These are phyloP conservation scores for Euryodendron excelsum DNA, from an alignment of 148 eudicot species.

Conservation along the genomic window DNA sequence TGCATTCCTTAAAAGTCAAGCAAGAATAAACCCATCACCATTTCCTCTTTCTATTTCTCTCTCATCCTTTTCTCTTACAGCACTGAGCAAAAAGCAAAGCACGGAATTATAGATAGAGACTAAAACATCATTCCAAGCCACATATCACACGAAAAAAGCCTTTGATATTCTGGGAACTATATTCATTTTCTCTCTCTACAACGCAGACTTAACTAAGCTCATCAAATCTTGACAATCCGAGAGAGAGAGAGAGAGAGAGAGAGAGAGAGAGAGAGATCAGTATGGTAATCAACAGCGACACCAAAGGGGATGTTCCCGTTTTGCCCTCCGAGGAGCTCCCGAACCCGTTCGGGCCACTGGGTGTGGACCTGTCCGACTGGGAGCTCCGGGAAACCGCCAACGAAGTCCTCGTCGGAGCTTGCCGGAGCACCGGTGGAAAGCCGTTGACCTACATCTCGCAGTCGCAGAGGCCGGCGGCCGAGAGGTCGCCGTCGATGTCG, in stretches of 20 bases:
- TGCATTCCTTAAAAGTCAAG: conserved; percentile 47
- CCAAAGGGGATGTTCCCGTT: neutral
- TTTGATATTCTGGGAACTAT: too few relatives aligned
- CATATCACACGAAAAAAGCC: too few relatives aligned
- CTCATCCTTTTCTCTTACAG: neutral
- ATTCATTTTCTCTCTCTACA: neutral
- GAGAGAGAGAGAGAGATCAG: too few relatives aligned
- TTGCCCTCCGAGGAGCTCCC: conserved; percentile 12
- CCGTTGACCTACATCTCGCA: conserved; percentile 66
- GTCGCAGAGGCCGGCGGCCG: conserved; percentile 29
- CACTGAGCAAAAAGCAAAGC: neutral
- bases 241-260: too few relatives aligned
- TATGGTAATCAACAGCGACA: conserved; percentile 14
- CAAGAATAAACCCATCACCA: conserved; percentile 33
- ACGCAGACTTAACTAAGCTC: too few relatives aligned
- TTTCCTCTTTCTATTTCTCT: neutral
- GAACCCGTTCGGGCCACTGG: conserved; percentile 55
- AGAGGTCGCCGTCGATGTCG: conserved; percentile 25
- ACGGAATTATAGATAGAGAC: conserved; percentile 5
- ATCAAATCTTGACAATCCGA: too few relatives aligned
- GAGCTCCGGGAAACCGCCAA: conserved; percentile 92
- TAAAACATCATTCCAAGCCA: neutral
- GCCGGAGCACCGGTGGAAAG: conserved; percentile 69
- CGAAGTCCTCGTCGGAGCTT: conserved; percentile 72
- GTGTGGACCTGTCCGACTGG: conserved; percentile 35